Percentiles rank a stretch among this genome's conserved stretches.
Conservation (phyloP, 768 basidiomycete genomes). For the Rhodotorula kratochvilovae region DNA sequence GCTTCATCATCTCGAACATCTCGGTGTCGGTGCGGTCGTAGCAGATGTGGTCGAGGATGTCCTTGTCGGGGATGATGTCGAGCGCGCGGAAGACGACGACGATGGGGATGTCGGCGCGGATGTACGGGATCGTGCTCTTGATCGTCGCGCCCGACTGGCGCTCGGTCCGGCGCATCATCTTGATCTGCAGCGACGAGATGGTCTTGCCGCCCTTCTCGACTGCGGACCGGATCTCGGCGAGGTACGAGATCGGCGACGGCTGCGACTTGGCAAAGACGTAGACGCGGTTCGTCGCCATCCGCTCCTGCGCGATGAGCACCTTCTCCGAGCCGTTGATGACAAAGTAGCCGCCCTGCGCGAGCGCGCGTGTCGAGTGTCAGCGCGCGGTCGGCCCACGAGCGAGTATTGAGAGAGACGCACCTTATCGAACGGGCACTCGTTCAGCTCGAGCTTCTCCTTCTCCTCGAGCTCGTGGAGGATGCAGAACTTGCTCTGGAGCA, state of each 20-base stretch:
- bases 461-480: constrained; percentile 75
- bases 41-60: constrained; percentile 96
- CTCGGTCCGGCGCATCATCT: constrained; percentile 61
- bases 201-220: constrained; percentile 98
- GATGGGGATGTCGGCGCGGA: constrained; percentile 95
- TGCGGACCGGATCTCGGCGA: constrained; percentile 94
- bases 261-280: constrained; percentile 98
- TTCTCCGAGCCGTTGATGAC: constrained; percentile 99
- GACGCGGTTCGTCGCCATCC: constrained; percentile 99
- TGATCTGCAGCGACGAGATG: constrained; percentile 94
- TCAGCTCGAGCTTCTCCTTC: constrained; percentile 77
- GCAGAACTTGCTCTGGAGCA: constrained; percentile 93
- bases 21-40: constrained; percentile 90
- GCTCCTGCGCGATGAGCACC: constrained; percentile 98
- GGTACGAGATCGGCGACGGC: constrained; percentile 88
- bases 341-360: constrained; percentile 81
- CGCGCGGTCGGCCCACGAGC: no score
- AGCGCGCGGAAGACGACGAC: constrained; percentile 98
- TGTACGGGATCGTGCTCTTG: constrained; percentile 95
- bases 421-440: constrained; percentile 95
- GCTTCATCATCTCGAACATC: constrained; percentile 96
- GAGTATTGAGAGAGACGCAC: constrained; percentile 26
- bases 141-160: constrained; percentile 63
- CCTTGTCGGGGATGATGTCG: constrained; percentile 93
- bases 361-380: not conserved